phyloP scores from a whole-genome alignment of 345 rosid genomes.

The Punica granatum region DNA sequence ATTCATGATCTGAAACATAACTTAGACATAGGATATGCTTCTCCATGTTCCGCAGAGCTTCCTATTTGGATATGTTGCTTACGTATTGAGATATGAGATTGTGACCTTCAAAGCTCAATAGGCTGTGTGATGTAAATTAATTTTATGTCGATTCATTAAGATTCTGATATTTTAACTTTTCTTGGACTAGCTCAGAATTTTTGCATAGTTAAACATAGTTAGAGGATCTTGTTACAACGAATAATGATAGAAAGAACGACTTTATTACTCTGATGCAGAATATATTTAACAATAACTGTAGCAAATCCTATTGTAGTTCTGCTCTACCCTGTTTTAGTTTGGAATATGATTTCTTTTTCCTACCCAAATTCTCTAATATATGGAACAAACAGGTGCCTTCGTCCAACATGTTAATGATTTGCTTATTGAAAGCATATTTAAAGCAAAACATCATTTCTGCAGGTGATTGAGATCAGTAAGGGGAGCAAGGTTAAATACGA shows the following conservation, averaged over 20 bases:
- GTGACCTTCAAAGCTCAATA: not conserved
- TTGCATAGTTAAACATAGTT: not conserved
- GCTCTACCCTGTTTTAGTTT: not conserved
- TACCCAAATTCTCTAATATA: not conserved
- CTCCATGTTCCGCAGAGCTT: not conserved
- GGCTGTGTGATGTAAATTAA: not conserved
- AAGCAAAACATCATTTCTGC: slow-evolving; percentile 8
- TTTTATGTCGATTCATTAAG: not conserved
- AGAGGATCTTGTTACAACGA: not conserved
- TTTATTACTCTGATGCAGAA: not conserved
- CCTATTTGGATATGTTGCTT: not conserved
- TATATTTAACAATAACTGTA: not conserved
- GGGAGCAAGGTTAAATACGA: slow-evolving; percentile 99
- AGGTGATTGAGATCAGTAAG: slow-evolving; percentile 93
- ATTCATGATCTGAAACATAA: not conserved
- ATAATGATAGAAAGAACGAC: not conserved
- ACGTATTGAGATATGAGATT: not conserved
- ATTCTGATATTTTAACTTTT: not conserved
- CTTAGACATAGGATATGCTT: not conserved
- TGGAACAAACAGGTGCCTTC: not conserved
- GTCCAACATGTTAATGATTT: not conserved
- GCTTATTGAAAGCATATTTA: not conserved
- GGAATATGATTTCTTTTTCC: not conserved
- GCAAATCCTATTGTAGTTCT: not conserved
- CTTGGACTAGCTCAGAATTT: not conserved